Evolutionary conservation across 352 stramenopile genomes (phyloP).

Genomic region (Phytophthora tentaculata): DNA sequence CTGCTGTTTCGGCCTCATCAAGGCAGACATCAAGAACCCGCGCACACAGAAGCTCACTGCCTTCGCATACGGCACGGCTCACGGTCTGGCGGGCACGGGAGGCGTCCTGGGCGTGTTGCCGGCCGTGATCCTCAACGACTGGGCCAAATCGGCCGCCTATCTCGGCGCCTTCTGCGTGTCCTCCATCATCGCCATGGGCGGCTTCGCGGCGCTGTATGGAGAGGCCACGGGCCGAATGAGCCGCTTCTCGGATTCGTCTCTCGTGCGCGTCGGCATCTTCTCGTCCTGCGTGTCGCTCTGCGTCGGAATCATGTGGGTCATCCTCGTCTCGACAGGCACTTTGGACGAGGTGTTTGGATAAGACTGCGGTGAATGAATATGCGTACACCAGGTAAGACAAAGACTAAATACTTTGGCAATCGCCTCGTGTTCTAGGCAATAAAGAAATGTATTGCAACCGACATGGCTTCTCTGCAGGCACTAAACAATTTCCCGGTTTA

Average conservation of each 20-base stretch:
- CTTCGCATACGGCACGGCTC: conserved; percentile 82
- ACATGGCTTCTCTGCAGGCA: not conserved
- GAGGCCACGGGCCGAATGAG: conserved; percentile 67
- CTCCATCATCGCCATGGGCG: conserved; percentile 89
- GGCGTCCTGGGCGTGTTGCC: conserved; percentile 86
- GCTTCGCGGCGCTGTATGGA: conserved; percentile 84
- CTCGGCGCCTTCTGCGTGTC: conserved; percentile 86
- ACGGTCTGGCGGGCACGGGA: conserved; percentile 80
- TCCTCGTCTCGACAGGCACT: conserved; percentile 68
- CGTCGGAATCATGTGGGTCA: conserved; percentile 76
- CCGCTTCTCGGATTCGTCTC: conserved; percentile 59
- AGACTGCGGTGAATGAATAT: not conserved
- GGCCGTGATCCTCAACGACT: conserved; percentile 85
- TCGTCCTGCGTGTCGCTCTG: conserved; percentile 68
- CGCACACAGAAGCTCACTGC: conserved; percentile 72
- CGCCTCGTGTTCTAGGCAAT: conserved; percentile 1
- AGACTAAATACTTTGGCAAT: conserved; percentile 9
- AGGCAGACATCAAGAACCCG: conserved; percentile 66
- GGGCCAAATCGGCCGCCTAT: conserved; percentile 75
- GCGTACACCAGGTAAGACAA: conserved; percentile 1
- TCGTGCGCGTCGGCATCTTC: conserved; percentile 69
- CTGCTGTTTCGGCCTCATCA: conserved; percentile 50
- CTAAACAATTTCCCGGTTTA: conserved; percentile 20
- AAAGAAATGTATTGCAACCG: conserved; percentile 1
- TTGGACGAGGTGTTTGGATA: conserved; percentile 77